Evolutionary conservation across 306 rosid species (phyloP), one percentile per base, ranked within the genome.

Genomic region (Prunus armeniaca): DNA sequence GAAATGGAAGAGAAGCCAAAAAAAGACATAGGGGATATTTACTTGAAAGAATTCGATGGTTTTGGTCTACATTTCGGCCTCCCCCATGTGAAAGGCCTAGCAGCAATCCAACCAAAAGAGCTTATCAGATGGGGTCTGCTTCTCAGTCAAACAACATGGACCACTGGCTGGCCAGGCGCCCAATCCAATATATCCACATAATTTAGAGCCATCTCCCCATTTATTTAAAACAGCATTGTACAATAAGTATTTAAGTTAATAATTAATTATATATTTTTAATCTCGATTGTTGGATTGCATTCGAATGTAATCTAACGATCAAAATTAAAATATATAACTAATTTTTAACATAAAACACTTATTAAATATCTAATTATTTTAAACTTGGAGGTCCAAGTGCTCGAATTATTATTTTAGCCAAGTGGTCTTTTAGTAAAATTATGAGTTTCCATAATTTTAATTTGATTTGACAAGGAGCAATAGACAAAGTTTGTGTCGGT

Each of bases 41-140:
- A 47, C 13, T 51, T 51, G 20, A 18, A 5, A 9, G 49, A 78
- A 82, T 88, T 88, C 65, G 41, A 82, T 80, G 87, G 81, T 27
- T 86, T 79, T 83, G 87, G 89, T 80, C 82, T 65, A 32, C 47
- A 41, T 65, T 73, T 66, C 19, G 70, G 71, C 65, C 80, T 70
- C 41, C 49, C 82, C 83, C 96, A 89, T 89, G 93, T 87, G 91
- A 46, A 38, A 18, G 19, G 34, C 65, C 50, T 57, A 24, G 68
- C 27, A 58, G 64, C 61, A 69, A 75, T 75, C 76, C 46, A 84
- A 76, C 78, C 71, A 38, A 78, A 76, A 57, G 3, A 65, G 58
- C 76, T 82, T 32, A 76, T 63, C 50, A 24, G 22, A n/a, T 82
- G 79, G 80, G 81, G 76, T 74, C 85, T 85, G 28, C 60, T 45